Base-by-base conservation (phyloP, 2,329 filamentous ascomycete species). In the Trichoderma sp. region DNA sequence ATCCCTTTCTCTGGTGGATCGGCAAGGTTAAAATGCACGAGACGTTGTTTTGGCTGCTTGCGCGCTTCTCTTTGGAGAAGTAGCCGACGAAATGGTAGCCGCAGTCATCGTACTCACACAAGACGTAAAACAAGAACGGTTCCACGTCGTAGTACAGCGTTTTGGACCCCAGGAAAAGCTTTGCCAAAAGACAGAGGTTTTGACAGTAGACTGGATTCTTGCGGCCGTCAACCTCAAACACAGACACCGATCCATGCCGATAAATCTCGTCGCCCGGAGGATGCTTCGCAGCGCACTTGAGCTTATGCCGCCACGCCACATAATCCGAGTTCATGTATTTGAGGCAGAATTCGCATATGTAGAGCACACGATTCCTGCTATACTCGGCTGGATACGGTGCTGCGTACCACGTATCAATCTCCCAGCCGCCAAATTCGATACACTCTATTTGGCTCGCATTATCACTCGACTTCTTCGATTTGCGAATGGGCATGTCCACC, bases 251-350 rank as follows among this genome's bases (percentile, higher is more conserved):
- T 59, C 90, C 90, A 74, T 97, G 90, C 1, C 95, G 91, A 77
- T 99, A 99, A 59, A 99, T 98, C 77, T 99, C 95, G 75, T 99
- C 95, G 27, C 95, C 95, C 0, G 96, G 96, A 4, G 95, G 96
- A 75, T 98, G 94, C 78, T 98, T 98, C 39, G 93, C 93, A 6
- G 93, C 92, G 74, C 95, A 99, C 82, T 99, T 99, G 73, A 93
- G 87, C 81, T 98, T 98, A 80, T 99, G 95, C 64, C 95, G 88
- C 93, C 94, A 98, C 15, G 95, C 94, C 32, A 99, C 95, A 74
- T 97, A 98, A 77, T 97, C 94, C 19, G 95, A 98, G 79, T 96
- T 97, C 93, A 99, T 97, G 81, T 99, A 99, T 80, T 98, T 99
- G 69, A 99, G 84, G 77, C 95, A 99, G 79, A 98, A 99, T 78